phyloP scores from a whole-genome alignment of 2,329 filamentous ascomycete species.

The Scolecobasidium constrictum region DNA sequence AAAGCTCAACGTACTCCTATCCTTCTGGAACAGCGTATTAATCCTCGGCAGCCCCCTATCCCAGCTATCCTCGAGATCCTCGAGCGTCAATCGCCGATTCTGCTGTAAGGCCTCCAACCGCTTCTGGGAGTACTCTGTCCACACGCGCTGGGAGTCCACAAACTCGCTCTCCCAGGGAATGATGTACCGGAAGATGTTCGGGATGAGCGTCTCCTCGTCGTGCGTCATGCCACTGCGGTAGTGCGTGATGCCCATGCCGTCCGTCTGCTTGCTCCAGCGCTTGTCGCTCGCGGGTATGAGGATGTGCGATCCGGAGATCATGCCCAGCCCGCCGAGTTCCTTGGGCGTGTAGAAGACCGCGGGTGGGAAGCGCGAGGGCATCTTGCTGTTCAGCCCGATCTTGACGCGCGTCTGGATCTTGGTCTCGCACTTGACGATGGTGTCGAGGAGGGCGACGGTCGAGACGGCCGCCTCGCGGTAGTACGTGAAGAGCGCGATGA shows the following conservation, averaged over 20 bases:
- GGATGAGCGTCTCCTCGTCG: conserved; percentile 93
- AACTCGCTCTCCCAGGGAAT: conserved; percentile 99
- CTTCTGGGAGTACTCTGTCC: conserved; percentile 99
- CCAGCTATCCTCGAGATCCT: conserved; percentile 97
- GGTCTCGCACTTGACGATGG: conserved; percentile 98
- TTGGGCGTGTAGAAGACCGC: conserved; percentile 99
- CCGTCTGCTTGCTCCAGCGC: conserved; percentile 96
- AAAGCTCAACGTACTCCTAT: conserved; percentile 90
- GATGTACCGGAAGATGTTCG: conserved; percentile 98
- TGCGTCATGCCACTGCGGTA: conserved; percentile 97
- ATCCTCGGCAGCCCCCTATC: conserved; percentile 94
- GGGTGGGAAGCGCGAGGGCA: conserved; percentile 96
- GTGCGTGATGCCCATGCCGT: conserved; percentile 92
- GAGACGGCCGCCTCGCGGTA: conserved; percentile 96
- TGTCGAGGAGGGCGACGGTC: conserved; percentile 86
- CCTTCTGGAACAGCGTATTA: conserved; percentile 98
- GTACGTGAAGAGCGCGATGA: conserved; percentile 96
- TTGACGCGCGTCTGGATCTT: conserved; percentile 99
- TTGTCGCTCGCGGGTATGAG: conserved; percentile 96
- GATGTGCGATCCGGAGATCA: conserved; percentile 98
- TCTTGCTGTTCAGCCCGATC: conserved; percentile 97
- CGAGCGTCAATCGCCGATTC: conserved; percentile 84
- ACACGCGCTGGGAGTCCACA: conserved; percentile 96
- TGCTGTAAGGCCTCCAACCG: conserved; percentile 93
- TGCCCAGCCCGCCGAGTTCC: conserved; percentile 89